Evolutionary conservation across 139 green algal species (phyloP), one percentile per base, ranked within the genome.

Genomic region (Chlorella sp.): DNA sequence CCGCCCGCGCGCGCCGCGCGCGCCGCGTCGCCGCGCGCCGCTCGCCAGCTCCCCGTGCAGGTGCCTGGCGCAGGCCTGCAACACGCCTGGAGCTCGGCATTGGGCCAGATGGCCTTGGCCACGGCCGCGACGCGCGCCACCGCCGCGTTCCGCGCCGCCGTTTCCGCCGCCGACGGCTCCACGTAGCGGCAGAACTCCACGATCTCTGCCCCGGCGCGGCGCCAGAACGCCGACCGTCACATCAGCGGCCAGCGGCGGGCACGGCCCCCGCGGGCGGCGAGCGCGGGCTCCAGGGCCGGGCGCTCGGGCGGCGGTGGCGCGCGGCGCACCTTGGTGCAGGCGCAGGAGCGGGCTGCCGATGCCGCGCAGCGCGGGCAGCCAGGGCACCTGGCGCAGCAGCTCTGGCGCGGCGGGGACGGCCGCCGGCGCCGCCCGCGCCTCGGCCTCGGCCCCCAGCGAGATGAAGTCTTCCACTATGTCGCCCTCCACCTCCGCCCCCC

Each of bases 131-230:
- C 60, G 21, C 87, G 80, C 8, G 83, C 38, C 9, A 94, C 60
- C 14, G 90, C 88, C 5, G 80, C 84, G 19, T 78, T 36, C 23
- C 91, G 76, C 11, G 40, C 21, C 11, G 43, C 67, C 42, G 43
- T 17, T 79, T 97, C 93, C 45, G 87, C 83, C 21, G 75, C 62
- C 0, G 90, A 93, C 0, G 93, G 93, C 56, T 85, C 71, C 46
- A 97, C 65, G 61, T 91, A 92, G 27, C 80, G 67, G 56, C 77
- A 84, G 59, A 97, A 95, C 56, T 90, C 79, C 23, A 94, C 82
- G 12, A 97, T 86, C 79, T 97, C 93, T 88, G 84, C 59, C 77
- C n/a, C n/a, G n/a, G n/a, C n/a, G n/a, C n/a, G n/a, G n/a, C n/a
- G n/a, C n/a, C n/a, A n/a, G n/a, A n/a, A n/a, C n/a, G n/a, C n/a